Percentiles rank a stretch among this genome's conserved stretches.
Evolutionary conservation across 2,329 filamentous ascomycete species (phyloP).

Genomic region (Zymoseptoria crescenta): DNA sequence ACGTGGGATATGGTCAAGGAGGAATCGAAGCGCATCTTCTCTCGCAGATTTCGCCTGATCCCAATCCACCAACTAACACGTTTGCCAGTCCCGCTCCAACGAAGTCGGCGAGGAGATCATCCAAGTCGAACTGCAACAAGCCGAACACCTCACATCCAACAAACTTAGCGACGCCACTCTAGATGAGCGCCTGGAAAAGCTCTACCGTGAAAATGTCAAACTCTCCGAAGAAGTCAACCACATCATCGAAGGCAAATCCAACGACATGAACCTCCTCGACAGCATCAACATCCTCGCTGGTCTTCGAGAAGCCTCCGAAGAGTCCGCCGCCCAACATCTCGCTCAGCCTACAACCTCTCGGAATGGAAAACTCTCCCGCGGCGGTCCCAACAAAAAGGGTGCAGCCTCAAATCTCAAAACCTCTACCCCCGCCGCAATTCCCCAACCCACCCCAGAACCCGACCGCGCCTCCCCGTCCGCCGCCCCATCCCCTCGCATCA

Average conservation of each 20-base stretch:
- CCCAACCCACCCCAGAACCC: conserved; percentile 20
- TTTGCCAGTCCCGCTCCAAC: conserved; percentile 20
- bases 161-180: conserved; percentile 30
- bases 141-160: conserved; percentile 23
- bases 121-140: conserved; percentile 30
- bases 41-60: too few species aligned
- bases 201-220: conserved; percentile 43
- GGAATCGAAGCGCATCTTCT: background rate
- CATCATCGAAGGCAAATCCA: conserved; percentile 36
- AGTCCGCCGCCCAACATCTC: conserved; percentile 29
- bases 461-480: conserved; percentile 21
- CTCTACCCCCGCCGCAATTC: conserved; percentile 16
- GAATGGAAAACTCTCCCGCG: conserved; percentile 20
- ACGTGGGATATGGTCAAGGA: conserved; percentile 19
- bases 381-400: background rate
- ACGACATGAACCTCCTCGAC: conserved; percentile 35
- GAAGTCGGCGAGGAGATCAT: conserved; percentile 31
- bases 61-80: background rate
- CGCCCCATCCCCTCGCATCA: conserved; percentile 28
- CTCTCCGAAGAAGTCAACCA: conserved; percentile 39
- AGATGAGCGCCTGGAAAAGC: conserved; percentile 39
- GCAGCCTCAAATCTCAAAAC: conserved; percentile 15
- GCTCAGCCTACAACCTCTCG: conserved; percentile 17
- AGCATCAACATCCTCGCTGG: conserved; percentile 41
- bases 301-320: conserved; percentile 41